These are phyloP conservation scores for Fusarium globosum DNA, from an alignment of 2,329 filamentous ascomycete species.

Conservation along the genomic window DNA sequence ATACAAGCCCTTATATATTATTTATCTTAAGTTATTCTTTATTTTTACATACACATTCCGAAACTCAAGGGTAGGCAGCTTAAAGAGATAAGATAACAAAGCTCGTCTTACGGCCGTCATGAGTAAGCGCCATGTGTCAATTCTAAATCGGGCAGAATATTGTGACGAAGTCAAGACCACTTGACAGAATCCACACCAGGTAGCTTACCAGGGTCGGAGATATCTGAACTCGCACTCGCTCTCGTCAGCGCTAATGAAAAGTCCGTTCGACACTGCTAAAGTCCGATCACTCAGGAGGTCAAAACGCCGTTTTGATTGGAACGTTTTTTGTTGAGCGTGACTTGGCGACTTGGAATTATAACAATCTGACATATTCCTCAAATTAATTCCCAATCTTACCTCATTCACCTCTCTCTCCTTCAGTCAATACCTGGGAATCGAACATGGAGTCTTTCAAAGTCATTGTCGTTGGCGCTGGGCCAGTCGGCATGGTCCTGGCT, in stretches of 20 bases:
- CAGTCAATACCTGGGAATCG: fast-evolving
- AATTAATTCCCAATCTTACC: background rate
- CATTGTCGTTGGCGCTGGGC: conserved; percentile 24
- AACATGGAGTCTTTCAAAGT: conserved; percentile 20
- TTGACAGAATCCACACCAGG: fast-evolving
- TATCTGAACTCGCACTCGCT: background rate
- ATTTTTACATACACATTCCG: too few species aligned
- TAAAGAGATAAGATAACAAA: background rate
- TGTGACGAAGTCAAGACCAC: too few species aligned
- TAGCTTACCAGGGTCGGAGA: background rate
- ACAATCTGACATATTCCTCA: background rate
- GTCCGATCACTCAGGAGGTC: background rate
- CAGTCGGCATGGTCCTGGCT: conserved; percentile 13
- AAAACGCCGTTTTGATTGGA: background rate
- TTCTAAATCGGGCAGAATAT: fast-evolving
- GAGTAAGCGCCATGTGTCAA: fast-evolving
- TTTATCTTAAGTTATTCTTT: too few species aligned
- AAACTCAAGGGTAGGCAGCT: background rate
- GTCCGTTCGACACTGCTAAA: background rate
- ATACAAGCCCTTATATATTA: too few species aligned
- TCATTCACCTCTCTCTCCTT: fast-evolving
- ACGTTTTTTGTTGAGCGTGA: background rate
- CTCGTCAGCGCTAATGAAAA: background rate
- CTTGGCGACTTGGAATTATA: background rate
- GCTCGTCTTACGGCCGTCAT: too few species aligned